Evolutionary conservation across 164 flowering plant species (phyloP).

Genomic region (Nelumbo lutea): DNA sequence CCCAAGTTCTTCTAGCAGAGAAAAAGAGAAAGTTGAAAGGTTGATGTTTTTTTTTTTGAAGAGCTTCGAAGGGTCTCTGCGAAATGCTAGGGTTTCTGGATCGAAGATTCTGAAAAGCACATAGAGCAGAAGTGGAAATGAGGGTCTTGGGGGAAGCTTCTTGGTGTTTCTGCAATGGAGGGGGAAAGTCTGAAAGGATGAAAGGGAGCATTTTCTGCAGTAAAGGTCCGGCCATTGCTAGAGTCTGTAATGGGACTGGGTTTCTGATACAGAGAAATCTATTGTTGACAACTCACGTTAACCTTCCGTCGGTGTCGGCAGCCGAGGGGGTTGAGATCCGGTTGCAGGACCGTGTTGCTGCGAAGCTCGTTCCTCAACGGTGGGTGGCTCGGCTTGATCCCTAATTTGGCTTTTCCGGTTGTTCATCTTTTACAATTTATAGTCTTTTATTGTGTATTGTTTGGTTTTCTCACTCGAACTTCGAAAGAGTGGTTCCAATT

Average conservation of each 20-base stretch:
- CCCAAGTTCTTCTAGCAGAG: background rate
- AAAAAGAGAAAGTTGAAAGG: background rate
- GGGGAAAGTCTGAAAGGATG: conserved; percentile 78
- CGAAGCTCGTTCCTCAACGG: conserved; percentile 86
- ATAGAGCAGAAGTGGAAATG: conserved; percentile 27
- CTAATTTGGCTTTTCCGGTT: background rate
- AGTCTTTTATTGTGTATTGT: conserved; percentile 3
- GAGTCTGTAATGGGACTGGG: conserved; percentile 48
- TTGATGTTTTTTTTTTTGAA: no score
- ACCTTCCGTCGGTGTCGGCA: conserved; percentile 66
- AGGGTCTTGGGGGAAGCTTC: conserved; percentile 49
- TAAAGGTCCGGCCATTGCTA: conserved; percentile 66
- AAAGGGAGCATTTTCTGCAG: conserved; percentile 65
- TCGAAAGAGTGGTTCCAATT: background rate
- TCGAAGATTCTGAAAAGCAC: background rate
- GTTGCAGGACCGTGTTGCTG: conserved; percentile 58
- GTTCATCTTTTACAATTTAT: background rate
- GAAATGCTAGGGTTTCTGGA: conserved; percentile 14
- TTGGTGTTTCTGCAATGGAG: conserved; percentile 97
- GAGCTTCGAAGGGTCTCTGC: background rate
- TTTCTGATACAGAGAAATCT: conserved; percentile 78
- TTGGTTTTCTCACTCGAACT: background rate
- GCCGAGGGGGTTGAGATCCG: conserved; percentile 82
- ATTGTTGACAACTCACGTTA: conserved; percentile 75
- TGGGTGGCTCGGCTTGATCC: conserved; percentile 8